These are phyloP conservation scores for Yarrowia osloensis DNA, from an alignment of 805 yeast genomes.

Conservation along the genomic window DNA sequence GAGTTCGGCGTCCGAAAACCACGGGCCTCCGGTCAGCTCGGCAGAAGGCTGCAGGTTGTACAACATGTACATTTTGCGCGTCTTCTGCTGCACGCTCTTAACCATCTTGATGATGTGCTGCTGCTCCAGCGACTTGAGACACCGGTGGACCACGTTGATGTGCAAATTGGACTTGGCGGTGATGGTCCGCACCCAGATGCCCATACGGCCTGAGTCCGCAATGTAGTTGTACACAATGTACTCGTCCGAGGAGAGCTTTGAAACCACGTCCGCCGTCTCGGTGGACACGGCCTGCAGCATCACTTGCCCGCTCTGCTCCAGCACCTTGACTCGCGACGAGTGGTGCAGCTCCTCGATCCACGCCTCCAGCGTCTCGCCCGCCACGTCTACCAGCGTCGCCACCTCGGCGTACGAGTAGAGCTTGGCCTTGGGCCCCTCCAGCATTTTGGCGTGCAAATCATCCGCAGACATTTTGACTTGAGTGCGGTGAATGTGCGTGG, in stretches of 20 bases:
- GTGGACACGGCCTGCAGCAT: slow-evolving; percentile 7
- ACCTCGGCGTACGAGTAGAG: slow-evolving; percentile 15
- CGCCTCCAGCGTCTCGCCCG: not conserved
- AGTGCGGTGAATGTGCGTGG: not conserved
- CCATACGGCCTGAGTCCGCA: slow-evolving; percentile 91
- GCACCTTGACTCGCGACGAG: slow-evolving; percentile 10
- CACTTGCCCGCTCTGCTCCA: slow-evolving; percentile 4
- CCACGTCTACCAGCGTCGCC: slow-evolving; percentile 3
- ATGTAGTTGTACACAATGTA: slow-evolving; percentile 87
- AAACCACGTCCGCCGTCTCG: slow-evolving; percentile 1
- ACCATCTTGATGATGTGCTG: slow-evolving; percentile 85
- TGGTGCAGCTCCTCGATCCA: slow-evolving; percentile 17
- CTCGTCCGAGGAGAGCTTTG: slow-evolving; percentile 57
- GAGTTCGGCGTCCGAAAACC: slow-evolving; percentile 95
- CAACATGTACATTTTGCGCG: slow-evolving; percentile 93
- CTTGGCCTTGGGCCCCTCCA: slow-evolving; percentile 26
- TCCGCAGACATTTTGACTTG: slow-evolving; percentile 4
- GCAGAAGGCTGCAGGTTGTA: slow-evolving; percentile 90
- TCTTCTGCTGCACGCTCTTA: slow-evolving; percentile 86
- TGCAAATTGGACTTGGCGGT: slow-evolving; percentile 86
- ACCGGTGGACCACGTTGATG: slow-evolving; percentile 84
- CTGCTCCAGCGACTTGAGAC: slow-evolving; percentile 75
- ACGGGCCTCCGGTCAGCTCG: slow-evolving; percentile 98
- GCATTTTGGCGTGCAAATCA: slow-evolving; percentile 14
- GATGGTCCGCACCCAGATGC: slow-evolving; percentile 92